Percentiles rank a stretch among this genome's conserved stretches.
These are phyloP conservation scores for Calvatia gigantea DNA, from an alignment of 768 basidiomycete genomes.

Conservation along the genomic window DNA sequence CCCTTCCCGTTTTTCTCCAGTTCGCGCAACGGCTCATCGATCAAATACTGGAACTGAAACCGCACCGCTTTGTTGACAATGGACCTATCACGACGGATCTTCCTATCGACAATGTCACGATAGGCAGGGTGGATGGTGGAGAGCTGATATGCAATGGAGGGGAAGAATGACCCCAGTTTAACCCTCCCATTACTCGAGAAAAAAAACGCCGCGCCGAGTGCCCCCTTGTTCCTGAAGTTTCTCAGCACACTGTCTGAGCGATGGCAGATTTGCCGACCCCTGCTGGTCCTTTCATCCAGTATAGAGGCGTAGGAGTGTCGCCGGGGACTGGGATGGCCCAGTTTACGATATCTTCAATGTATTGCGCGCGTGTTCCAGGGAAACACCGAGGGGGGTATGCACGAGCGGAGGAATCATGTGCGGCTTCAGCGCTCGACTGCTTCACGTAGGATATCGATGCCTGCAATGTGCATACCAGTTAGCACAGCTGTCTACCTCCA, in stretches of 20 bases:
- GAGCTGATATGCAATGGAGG: constrained; percentile 6
- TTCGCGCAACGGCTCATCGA: not conserved
- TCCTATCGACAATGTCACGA: not conserved
- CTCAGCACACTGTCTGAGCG: constrained; percentile 4
- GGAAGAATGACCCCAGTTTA: not conserved
- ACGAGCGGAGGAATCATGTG: not conserved
- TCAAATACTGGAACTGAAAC: not conserved
- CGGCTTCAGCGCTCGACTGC: not conserved
- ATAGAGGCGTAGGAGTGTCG: not conserved
- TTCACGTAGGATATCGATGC: not conserved
- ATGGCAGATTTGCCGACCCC: constrained; percentile 2
- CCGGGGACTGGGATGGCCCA: not conserved
- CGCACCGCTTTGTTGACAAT: not conserved
- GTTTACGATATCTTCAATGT: constrained; percentile 5
- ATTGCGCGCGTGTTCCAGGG: constrained; percentile 4
- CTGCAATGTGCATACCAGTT: not conserved
- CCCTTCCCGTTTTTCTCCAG: not conserved
- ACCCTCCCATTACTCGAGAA: not conserved
- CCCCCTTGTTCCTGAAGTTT: not conserved
- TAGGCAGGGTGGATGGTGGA: not conserved
- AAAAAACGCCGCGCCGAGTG: constrained; percentile 7
- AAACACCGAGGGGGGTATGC: not conserved
- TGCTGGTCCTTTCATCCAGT: not conserved
- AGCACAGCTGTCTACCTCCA: not conserved
- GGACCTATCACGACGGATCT: not conserved